Evolutionary conservation across 345 rosid genomes (phyloP), one percentile per base, ranked within the genome.

Genomic region (Murraya koenigii): DNA sequence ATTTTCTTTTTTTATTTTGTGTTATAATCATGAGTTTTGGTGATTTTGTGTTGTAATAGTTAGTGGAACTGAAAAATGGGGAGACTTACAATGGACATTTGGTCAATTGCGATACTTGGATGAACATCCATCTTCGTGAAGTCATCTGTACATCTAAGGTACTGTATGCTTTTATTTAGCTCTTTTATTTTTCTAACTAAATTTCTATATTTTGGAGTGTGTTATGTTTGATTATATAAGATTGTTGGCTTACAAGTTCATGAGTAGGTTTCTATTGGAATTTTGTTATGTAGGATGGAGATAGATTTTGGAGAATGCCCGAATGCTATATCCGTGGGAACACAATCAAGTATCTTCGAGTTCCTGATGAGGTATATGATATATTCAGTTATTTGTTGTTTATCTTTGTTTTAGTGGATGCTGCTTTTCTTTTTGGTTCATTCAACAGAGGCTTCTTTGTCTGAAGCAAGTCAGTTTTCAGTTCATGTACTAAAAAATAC

Each of bases 261-360:
- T 71, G 54, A 22, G 71, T n/a, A 28, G 33, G 35, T 68, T 67
- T 44, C 56, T 26, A 28, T 32, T 71, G 56, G 76, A 67, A 65
- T 72, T 47, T 11, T 44, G 49, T 44, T 72, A 49, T 85, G 75
- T 81, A 97, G 99, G 99, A 97, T 74, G 99, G 99, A 80, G 98
- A 97, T 84, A 86, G 96, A 68, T 97, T 94, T 93, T 97, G 99
- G 99, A 87, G 98, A 61, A 97, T 97, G 98, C 99, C 98, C 7
- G 99, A 97, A 82, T 97, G 99, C 89, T 97, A 97, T 76, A 94
- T 97, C 65, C 98, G 98, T 58, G 99, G 99, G 47, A 97, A 97
- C 85, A 97, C 98, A 59, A 97, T 97, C 49, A 97, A 97, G 85
- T 94, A 94, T 83, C 98, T 97, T 64, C 93, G 98, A 71, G 98